Conservation (phyloP, 106 monocot species). For the Phalaenopsis aphrodite region DNA sequence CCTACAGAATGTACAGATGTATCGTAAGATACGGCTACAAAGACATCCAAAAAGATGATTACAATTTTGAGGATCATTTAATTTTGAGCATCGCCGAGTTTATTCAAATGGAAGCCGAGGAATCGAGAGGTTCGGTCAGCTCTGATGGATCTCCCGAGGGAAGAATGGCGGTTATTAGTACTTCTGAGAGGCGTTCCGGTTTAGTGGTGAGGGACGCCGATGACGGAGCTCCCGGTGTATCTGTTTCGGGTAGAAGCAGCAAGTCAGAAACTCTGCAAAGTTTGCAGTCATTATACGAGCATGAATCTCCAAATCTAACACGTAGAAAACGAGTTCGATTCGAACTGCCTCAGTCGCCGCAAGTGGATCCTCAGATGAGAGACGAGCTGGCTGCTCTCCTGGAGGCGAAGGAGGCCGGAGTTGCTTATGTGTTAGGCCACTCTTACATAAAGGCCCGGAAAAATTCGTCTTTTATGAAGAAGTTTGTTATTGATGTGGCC, state of each 20-base stretch:
- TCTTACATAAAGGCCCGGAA: slow-evolving; percentile 46
- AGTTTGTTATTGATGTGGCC: slow-evolving; percentile 44
- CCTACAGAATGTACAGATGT: slow-evolving; percentile 63
- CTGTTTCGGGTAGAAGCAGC: slow-evolving; percentile 27
- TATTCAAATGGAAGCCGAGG: slow-evolving; percentile 73
- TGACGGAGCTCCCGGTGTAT: not conserved
- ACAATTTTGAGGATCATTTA: slow-evolving; percentile 63
- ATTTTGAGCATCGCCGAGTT: slow-evolving; percentile 81
- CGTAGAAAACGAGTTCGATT: slow-evolving; percentile 23
- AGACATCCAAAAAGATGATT: slow-evolving; percentile 51
- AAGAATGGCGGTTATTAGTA: slow-evolving; percentile 65
- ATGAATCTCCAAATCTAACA: slow-evolving; percentile 21
- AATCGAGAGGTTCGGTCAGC: slow-evolving; percentile 31
- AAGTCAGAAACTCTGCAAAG: slow-evolving; percentile 47
- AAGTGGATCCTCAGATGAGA: slow-evolving; percentile 15
- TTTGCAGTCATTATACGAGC: slow-evolving; percentile 39
- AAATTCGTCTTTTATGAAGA: slow-evolving; percentile 38
- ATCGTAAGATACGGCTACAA: slow-evolving; percentile 80
- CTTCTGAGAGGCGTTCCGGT: slow-evolving; percentile 24
- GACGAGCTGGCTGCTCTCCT: slow-evolving; percentile 29
- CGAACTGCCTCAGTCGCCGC: slow-evolving; percentile 15
- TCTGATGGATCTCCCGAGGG: slow-evolving; percentile 48
- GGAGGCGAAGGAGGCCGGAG: slow-evolving; percentile 51
- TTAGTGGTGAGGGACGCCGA: slow-evolving; percentile 32
- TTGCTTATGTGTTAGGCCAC: slow-evolving; percentile 68